Base-by-base conservation (phyloP, 208 protist species). In the Crithidia thermophila region DNA sequence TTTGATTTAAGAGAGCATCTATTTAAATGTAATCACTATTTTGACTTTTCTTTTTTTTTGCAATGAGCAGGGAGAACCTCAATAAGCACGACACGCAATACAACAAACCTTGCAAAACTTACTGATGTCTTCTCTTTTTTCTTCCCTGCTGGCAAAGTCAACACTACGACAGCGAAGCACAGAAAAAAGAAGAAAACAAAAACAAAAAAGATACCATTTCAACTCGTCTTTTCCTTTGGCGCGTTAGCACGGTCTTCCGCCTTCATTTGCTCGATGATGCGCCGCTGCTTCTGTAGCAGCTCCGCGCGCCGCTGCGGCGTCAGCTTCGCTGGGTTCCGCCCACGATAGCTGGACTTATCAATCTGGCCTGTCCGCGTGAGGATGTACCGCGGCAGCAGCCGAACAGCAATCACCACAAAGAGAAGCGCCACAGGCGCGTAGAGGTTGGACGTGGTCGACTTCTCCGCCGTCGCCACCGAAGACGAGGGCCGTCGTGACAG, bases 211-310 rank as follows among this genome's bases (percentile, higher is more conserved):
- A 9, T 4, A 16, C 8, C 11, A 2, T 6, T 16, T 53, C 31
- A 64, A 9, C 37, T 51, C 2, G 49, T 42, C 13, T 51, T 46
- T 14, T 47, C 31, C 10, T 51, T 49, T 28, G 31, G 21, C 16
- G 30, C 37, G 36, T 68, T 64, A 0, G 43, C 72, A 2, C 25
- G 36, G 55, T 90, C 83, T 47, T 90, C 70, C 39, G 76, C 66
- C 49, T 88, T 91, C 88, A 94, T 94, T 47, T 75, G 46, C 25
- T 58, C 60, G 55, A 94, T 88, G 45, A 91, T 85, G 11, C 83
- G 75, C 3, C 52, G 70, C 73, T 90, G 81, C 45, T 77, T 63
- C 21, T 51, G 57, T 20, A 88, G 52, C 27, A 93, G 62, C 31
- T 90, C 71, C 11, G 55, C 62, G 11, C 78, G 49, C 23, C 55